Base-by-base conservation (phyloP, 2,329 filamentous ascomycete species). In the Chrysoporthe austroafricana region DNA sequence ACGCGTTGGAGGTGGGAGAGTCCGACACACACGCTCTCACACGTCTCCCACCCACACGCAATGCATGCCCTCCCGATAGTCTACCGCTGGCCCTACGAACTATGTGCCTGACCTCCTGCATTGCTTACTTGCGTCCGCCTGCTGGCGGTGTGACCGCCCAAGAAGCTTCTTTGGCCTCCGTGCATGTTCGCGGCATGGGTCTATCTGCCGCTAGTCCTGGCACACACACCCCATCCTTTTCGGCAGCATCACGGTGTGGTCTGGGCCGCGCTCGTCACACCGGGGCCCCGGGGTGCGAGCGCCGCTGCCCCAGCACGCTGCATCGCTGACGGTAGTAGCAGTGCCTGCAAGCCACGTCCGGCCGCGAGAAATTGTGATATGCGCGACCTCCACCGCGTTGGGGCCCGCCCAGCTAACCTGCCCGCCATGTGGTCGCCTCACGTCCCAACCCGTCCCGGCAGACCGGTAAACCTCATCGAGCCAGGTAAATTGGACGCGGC, bases 391-490 rank as follows among this genome's bases (percentile, higher is more conserved):
- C 44, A n/a, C 44, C 59, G n/a, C 39, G 8, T 11, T 26, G 9
- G 2, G 58, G 46, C 60, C 34, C 44, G 48, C n/a, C 32, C 54
- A 57, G 18, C n/a, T 13, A 48, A 16, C 32, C 61, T 32, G 6
- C 6, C 43, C 32, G 61, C 46, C 61, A 63, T 63, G 59, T 62
- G 59, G 59, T 9, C 6, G 26, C 34, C 21, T 57, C 18, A 18
- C 34, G 13, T 26, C 26, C 26, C 26, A 26, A 26, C 26, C 32
- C 21, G 34, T 63, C 34, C 61, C 61, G 50, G 34, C 61, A 54
- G 61, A 42, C 13, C 52, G 61, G 61, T 63, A 63, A 42, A n/a
- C 21, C 32, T 62, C 43, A 52, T 62, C 32, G 16, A n/a, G 16
- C 11, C 4, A 26, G 21, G 50, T 32, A 57, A 57, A 57, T 39